Evolutionary conservation across 2,329 filamentous ascomycete species (phyloP).

Genomic region (Rhinocladiella mackenziei): DNA sequence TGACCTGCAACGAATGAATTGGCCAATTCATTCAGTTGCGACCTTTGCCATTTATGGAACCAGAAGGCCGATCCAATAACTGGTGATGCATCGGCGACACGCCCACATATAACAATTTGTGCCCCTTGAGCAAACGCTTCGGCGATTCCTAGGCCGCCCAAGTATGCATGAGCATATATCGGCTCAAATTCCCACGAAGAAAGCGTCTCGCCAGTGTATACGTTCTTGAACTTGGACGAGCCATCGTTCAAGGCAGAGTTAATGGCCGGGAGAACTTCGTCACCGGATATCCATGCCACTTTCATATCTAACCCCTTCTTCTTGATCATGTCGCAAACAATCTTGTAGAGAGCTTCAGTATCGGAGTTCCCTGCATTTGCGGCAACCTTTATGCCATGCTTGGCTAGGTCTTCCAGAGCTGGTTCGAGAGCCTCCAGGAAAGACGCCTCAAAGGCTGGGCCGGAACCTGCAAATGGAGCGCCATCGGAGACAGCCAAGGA

Average conservation of each 20-base stretch:
- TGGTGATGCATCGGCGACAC: conserved; percentile 45
- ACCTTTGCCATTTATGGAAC: conserved; percentile 43
- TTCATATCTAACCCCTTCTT: conserved; percentile 41
- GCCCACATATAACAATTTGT: conserved; percentile 45
- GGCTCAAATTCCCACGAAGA: conserved; percentile 39
- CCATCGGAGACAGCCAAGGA: conserved; percentile 13
- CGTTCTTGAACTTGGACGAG: conserved; percentile 38
- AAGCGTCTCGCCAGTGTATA: conserved; percentile 38
- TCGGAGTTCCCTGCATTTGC: conserved; percentile 46
- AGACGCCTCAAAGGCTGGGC: conserved; percentile 49
- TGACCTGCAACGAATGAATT: conserved; percentile 41
- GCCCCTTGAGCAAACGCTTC: conserved; percentile 40
- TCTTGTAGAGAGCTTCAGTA: conserved; percentile 40
- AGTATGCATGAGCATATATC: conserved; percentile 34
- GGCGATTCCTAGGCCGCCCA: conserved; percentile 41
- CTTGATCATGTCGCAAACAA: conserved; percentile 37
- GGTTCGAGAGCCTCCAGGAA: conserved; percentile 49
- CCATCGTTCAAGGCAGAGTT: conserved; percentile 33
- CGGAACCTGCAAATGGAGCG: conserved; percentile 18
- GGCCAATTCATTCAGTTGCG: conserved; percentile 38
- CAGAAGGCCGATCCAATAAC: conserved; percentile 43
- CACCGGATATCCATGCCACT: conserved; percentile 49
- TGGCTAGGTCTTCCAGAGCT: conserved; percentile 39
- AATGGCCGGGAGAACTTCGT: conserved; percentile 41
- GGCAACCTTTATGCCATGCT: conserved; percentile 42